Base-by-base conservation (phyloP, 352 stramenopile genomes). In the Globisporangium okanoganense region DNA sequence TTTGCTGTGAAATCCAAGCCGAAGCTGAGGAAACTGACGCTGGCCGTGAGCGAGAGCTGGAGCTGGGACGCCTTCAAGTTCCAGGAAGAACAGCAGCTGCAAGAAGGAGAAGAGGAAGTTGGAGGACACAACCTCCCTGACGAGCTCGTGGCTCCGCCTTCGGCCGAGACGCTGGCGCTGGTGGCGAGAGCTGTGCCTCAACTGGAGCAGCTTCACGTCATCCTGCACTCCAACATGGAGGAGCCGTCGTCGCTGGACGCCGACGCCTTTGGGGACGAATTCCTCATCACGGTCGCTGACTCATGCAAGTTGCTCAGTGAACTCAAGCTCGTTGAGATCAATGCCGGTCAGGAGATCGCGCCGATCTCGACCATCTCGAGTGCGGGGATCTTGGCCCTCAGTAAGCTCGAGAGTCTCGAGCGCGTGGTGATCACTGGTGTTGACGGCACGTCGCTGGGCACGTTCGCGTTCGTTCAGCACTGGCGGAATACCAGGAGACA, bases 21-120 rank as follows among this genome's bases (percentile, higher is more conserved):
- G 8, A 41, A 40, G 10, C 47, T 66, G 31, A 44, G 38, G 14
- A 35, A 36, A 7, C 14, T 66, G 47, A 58, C 47, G 3, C 35
- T 66, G 45, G 40, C 61, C 0, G 61, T 62, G 41, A 66, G 52
- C 44, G 44, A 71, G 33, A 61, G 55, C 57, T 64, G 56, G 57
- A 56, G 52, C 24, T 57, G 66, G 53, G 41, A 65, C 4, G 50
- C 43, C 29, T 67, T 49, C 24, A 48, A 40, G 7, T 31, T 35
- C 22, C 44, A 55, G 44, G 20, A 50, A 22, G 50, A 55, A 5
- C n/a, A 24, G 24, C 27, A 58, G 6, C 22, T 18, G 38, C n/a
- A 45, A 51, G 47, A 35, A 5, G 29, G 53, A 13, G 20, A 51
- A 47, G 20, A 43, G 16, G 53, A 59, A 1, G n/a, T n/a, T n/a